These are phyloP conservation scores for Amanita rubescens DNA, from an alignment of 768 basidiomycete species.

Conservation along the genomic window DNA sequence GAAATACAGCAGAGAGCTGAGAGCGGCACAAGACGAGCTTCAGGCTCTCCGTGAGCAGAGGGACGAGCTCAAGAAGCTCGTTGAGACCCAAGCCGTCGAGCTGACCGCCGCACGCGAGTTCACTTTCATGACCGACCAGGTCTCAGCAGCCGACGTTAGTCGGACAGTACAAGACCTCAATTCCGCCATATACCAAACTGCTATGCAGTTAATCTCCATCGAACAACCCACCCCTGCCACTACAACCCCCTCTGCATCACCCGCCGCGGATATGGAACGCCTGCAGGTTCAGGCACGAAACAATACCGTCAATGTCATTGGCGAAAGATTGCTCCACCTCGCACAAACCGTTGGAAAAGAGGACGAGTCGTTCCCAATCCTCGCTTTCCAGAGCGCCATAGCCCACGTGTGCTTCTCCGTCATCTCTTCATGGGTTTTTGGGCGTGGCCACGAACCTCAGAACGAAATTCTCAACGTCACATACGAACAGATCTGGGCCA, in stretches of 20 bases:
- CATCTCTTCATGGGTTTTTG: not conserved
- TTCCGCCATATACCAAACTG: not conserved
- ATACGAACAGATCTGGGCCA: not conserved
- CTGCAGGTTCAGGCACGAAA: too few relatives aligned
- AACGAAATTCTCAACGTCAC: not conserved
- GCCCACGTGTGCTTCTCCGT: not conserved
- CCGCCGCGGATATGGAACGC: not conserved
- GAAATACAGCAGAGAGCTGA: not conserved
- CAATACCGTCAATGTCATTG: not conserved
- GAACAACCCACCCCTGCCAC: not conserved
- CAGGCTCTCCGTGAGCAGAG: not conserved
- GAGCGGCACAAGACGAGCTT: not conserved
- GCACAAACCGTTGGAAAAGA: not conserved
- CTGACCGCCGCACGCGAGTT: not conserved
- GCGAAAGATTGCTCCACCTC: not conserved
- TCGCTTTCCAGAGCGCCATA: constrained; percentile 1
- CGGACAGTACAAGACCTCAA: not conserved
- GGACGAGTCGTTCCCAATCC: not conserved
- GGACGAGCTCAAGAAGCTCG: not conserved
- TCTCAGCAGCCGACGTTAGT: not conserved
- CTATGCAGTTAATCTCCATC: not conserved
- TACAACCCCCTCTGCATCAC: not conserved
- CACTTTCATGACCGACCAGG: not conserved
- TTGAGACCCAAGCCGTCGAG: not conserved
- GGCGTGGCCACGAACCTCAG: not conserved